These are phyloP conservation scores for Cercospora brassicicola DNA, from an alignment of 2,329 filamentous ascomycete genomes.

Conservation along the genomic window DNA sequence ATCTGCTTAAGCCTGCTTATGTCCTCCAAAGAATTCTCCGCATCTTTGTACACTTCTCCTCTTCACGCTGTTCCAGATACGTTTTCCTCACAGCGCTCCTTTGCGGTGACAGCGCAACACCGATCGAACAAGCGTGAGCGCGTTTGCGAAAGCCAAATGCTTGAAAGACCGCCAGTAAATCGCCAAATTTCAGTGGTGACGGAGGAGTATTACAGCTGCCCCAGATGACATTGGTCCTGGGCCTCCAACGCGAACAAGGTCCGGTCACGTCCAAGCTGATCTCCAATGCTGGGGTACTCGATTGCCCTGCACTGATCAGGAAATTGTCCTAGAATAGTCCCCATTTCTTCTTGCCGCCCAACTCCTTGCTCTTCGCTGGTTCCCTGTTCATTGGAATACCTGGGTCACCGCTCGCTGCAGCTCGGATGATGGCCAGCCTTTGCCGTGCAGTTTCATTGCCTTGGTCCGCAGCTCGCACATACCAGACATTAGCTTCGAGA, in stretches of 20 bases:
- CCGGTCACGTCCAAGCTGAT: neutral
- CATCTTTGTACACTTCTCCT: neutral
- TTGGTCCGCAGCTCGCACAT: conserved; percentile 89
- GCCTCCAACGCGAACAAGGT: neutral
- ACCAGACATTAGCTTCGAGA: conserved; percentile 98
- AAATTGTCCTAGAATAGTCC: conserved; percentile 11
- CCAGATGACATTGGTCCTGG: neutral
- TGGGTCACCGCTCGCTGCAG: conserved; percentile 65
- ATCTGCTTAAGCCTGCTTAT: neutral
- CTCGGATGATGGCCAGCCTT: conserved; percentile 79
- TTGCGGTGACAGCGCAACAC: neutral
- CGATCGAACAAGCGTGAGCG: neutral
- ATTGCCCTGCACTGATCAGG: neutral
- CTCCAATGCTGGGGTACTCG: neutral
- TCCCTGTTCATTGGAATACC: conserved; percentile 45
- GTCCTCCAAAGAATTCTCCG: neutral
- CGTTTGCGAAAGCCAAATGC: neutral
- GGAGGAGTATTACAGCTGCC: neutral
- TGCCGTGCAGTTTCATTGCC: conserved; percentile 89
- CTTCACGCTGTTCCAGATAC: neutral
- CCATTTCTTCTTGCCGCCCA: conserved; percentile 21
- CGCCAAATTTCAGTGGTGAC: neutral
- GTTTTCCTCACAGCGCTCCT: neutral
- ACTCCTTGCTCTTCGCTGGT: conserved; percentile 37
- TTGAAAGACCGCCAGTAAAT: neutral